Percentiles rank a stretch among this genome's conserved stretches.
Conservation (phyloP, 2,329 filamentous ascomycete genomes). For the Myriosclerotinia scirpicola region DNA sequence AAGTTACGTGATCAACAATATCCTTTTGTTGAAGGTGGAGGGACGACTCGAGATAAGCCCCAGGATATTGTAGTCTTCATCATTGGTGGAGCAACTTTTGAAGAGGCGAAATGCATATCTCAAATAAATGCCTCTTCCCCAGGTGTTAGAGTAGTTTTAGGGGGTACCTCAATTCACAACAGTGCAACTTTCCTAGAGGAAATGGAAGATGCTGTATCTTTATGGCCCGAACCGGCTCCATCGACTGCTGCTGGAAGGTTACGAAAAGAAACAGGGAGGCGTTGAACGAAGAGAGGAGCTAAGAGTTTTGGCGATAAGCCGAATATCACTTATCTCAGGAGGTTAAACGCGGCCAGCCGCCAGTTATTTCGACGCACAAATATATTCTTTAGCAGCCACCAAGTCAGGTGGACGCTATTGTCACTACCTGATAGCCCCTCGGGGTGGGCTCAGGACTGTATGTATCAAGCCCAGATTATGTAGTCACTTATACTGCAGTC, state of each 20-base stretch:
- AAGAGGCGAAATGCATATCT: constrained; percentile 96
- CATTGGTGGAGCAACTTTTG: constrained; percentile 89
- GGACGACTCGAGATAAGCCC: constrained; percentile 87
- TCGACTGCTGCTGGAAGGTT: constrained; percentile 41
- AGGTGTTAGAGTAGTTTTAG: constrained; percentile 84
- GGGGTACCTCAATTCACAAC: constrained; percentile 86
- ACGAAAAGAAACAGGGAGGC: constrained; percentile 40
- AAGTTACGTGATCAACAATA: constrained; percentile 82
- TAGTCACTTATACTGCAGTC: neutral
- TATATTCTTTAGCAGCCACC: neutral
- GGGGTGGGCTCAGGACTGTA: neutral
- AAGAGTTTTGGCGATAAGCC: neutral
- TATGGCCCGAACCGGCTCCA: constrained; percentile 70
- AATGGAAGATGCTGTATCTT: constrained; percentile 81
- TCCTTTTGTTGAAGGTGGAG: constrained; percentile 87
- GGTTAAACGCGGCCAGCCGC: neutral
- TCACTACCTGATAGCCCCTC: neutral
- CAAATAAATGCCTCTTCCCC: constrained; percentile 89
- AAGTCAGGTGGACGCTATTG: too few species aligned
- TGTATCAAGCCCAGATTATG: neutral
- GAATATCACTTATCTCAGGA: neutral
- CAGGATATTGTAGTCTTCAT: constrained; percentile 97
- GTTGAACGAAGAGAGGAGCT: constrained; percentile 24
- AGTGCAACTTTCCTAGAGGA: constrained; percentile 86
- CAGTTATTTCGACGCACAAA: neutral